phyloP scores from a whole-genome alignment of 169 alveolate species.

The Eimeria tenella region DNA sequence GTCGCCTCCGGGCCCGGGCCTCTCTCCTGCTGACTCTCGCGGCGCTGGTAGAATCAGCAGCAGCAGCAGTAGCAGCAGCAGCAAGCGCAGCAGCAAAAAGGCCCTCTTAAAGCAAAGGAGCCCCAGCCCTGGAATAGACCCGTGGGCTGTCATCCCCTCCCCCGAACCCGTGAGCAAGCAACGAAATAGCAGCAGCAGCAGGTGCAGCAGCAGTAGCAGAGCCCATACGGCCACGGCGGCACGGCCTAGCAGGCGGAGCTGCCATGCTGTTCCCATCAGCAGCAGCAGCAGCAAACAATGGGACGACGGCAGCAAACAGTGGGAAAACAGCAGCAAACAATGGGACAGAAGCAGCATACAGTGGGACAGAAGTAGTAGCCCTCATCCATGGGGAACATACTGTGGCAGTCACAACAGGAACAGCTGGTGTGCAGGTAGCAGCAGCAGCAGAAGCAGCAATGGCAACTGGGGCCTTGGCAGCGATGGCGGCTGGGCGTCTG shows the following conservation, averaged over 20 bases:
- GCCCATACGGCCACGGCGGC: background rate
- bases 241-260: too few species aligned
- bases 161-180: background rate
- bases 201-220: constrained; percentile 12
- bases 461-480: background rate
- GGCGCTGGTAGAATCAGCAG: constrained; percentile 43
- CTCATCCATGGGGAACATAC: background rate
- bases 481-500: constrained; percentile 15
- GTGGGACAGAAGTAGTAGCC: background rate
- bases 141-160: constrained; percentile 26
- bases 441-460: constrained; percentile 57
- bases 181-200: constrained; percentile 32
- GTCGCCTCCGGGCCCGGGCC: constrained; percentile 65
- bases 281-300: constrained; percentile 5
- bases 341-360: background rate
- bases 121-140: constrained; percentile 53
- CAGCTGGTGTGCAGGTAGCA: constrained; percentile 40
- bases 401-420: constrained; percentile 29
- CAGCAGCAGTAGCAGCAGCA: constrained; percentile 73
- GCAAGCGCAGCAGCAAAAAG: constrained; percentile 36
- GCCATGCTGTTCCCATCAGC: background rate
- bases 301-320: background rate
- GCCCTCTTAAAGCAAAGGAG: constrained; percentile 19
- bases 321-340: background rate
- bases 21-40: constrained; percentile 50